These are phyloP conservation scores for Ustilaginoidea virens DNA, from an alignment of 2,329 filamentous ascomycete species.

Conservation along the genomic window DNA sequence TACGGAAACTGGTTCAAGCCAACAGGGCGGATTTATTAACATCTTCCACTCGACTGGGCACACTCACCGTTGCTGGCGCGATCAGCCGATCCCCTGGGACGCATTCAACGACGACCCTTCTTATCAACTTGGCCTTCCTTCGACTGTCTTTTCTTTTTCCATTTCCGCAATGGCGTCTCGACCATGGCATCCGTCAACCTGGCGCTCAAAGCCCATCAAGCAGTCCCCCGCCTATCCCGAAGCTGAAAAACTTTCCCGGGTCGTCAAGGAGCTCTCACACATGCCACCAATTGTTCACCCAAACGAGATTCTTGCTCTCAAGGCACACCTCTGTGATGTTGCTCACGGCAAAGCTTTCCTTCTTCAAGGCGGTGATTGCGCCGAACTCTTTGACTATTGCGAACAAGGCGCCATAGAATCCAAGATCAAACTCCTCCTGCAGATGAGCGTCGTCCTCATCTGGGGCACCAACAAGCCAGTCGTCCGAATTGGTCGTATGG, in stretches of 20 bases:
- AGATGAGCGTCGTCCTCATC: constrained; percentile 93
- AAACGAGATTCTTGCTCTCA: constrained; percentile 65
- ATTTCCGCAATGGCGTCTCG: constrained; percentile 3
- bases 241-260: constrained; percentile 37
- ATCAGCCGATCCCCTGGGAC: no score
- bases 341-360: constrained; percentile 84
- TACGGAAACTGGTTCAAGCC: no score
- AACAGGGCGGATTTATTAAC: no score
- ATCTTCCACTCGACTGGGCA: no score
- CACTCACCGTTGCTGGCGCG: no score
- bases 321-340: constrained; percentile 66
- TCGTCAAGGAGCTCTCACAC: constrained; percentile 46
- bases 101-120: no score
- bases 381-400: constrained; percentile 95
- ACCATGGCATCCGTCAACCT: constrained; percentile 49
- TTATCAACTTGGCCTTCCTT: no score
- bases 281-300: constrained; percentile 70
- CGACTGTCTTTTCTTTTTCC: no score
- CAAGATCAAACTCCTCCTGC: constrained; percentile 90
- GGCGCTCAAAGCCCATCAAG: constrained; percentile 66
- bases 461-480: constrained; percentile 74
- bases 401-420: constrained; percentile 77
- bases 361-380: constrained; percentile 91
- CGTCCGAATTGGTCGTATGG: constrained; percentile 88
- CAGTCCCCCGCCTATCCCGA: constrained; percentile 60